phyloP scores from a whole-genome alignment of 2,329 filamentous ascomycete genomes.

The Amesomyces nigricolor region DNA sequence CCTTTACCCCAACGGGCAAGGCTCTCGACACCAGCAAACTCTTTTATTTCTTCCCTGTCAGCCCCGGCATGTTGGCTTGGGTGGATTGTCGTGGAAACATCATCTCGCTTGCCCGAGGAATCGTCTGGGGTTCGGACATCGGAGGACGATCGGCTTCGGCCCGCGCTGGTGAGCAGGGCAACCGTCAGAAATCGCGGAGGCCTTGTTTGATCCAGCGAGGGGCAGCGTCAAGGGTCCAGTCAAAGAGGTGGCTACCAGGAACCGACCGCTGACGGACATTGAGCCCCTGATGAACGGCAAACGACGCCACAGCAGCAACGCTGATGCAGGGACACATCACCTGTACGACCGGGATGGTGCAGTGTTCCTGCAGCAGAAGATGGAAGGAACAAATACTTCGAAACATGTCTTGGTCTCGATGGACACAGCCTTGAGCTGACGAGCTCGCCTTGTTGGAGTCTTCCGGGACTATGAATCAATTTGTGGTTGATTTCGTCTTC shows the following conservation, averaged over 20 bases:
- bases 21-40: not conserved
- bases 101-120: conserved; percentile 9
- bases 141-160: too few relatives aligned
- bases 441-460: too few relatives aligned
- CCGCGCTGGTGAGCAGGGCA: too few relatives aligned
- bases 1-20: conserved; percentile 3
- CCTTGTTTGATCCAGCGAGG: not conserved
- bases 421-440: not conserved
- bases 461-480: not conserved
- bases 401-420: conserved; percentile 2
- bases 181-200: not conserved
- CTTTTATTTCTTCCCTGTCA: not conserved
- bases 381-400: not conserved
- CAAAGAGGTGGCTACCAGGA: not conserved
- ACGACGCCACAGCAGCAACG: not conserved
- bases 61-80: not conserved
- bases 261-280: not conserved
- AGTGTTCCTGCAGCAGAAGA: conserved; percentile 2
- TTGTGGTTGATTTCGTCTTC: not conserved
- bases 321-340: conserved; percentile 1
- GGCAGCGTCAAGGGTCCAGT: too few relatives aligned
- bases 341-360: not conserved
- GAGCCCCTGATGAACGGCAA: not conserved
- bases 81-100: not conserved
- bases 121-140: not conserved